Percentiles rank a stretch among this genome's conserved stretches.
These are phyloP conservation scores for Curvularia lunata DNA, from an alignment of 2,329 filamentous ascomycete genomes.

Conservation along the genomic window DNA sequence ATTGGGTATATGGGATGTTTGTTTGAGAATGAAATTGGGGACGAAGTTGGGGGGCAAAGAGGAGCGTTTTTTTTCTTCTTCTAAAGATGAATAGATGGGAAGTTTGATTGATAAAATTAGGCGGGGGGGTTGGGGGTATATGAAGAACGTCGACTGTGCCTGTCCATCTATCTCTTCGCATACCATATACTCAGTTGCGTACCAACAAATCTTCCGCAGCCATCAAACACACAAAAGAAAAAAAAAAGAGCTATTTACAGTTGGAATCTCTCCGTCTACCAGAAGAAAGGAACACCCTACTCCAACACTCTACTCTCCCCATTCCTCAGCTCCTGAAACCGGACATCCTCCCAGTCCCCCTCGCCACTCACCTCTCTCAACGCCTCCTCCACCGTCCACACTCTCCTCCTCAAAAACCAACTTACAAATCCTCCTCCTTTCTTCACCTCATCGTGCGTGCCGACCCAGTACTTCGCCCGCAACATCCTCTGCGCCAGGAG, in stretches of 20 bases:
- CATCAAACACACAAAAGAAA: too few relatives aligned
- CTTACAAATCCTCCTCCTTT: slow-evolving; percentile 63
- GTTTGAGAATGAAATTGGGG: slow-evolving; percentile 14
- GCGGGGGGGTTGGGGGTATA: too few relatives aligned
- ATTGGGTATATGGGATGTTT: slow-evolving; percentile 32
- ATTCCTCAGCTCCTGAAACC: slow-evolving; percentile 59
- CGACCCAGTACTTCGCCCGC: slow-evolving; percentile 67
- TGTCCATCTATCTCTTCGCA: too few relatives aligned
- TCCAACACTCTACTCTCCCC: slow-evolving; percentile 62
- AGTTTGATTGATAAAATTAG: too few relatives aligned
- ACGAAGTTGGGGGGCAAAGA: too few relatives aligned
- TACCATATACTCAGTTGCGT: too few relatives aligned
- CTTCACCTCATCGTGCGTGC: slow-evolving; percentile 70
- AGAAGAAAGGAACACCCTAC: slow-evolving; percentile 26
- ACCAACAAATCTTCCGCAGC: too few relatives aligned
- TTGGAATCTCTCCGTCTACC: too few relatives aligned
- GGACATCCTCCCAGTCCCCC: slow-evolving; percentile 41
- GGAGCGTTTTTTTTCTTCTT: not conserved
- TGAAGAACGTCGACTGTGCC: too few relatives aligned
- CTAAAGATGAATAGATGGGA: too few relatives aligned
- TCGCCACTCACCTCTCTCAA: slow-evolving; percentile 56
- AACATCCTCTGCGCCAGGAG: slow-evolving; percentile 61
- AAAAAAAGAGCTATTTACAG: too few relatives aligned
- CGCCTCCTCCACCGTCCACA: slow-evolving; percentile 56
- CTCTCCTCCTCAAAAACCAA: slow-evolving; percentile 55